phyloP scores from a whole-genome alignment of 225 moss, liverwort and hornwort species.

The Pseudisothecium myosuroides region DNA sequence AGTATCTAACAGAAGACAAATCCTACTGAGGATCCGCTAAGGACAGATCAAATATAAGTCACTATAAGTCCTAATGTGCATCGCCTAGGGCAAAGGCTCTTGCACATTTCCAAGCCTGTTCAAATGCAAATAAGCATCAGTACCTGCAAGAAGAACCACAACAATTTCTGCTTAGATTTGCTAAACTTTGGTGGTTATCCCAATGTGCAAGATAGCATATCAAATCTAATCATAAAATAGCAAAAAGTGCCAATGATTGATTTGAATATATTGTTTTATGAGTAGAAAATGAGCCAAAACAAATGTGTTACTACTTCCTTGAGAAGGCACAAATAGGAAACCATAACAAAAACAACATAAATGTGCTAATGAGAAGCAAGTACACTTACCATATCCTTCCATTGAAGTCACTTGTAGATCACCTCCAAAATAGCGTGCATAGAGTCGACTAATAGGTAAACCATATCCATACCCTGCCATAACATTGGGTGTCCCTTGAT shows the following conservation, averaged over 20 bases:
- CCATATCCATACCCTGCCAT: slow-evolving; percentile 97
- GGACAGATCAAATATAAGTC: not conserved
- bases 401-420: slow-evolving; percentile 85
- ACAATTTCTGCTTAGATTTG: not conserved
- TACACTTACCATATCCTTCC: slow-evolving; percentile 71
- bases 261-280: not conserved
- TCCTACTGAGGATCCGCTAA: not conserved
- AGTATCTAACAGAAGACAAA: not conserved
- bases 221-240: not conserved
- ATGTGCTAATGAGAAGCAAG: not conserved
- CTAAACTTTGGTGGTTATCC: not conserved
- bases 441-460: slow-evolving; percentile 76
- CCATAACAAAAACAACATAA: not conserved
- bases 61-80: not conserved
- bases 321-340: not conserved
- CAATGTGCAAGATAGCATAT: not conserved
- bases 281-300: not conserved
- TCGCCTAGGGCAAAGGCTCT: slow-evolving; percentile 67
- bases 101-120: slow-evolving; percentile 96
- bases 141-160: slow-evolving; percentile 45
- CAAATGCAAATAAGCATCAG: slow-evolving; percentile 93
- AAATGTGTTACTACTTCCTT: not conserved
- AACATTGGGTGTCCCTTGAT: slow-evolving; percentile 56
- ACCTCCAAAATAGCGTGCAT: slow-evolving; percentile 88
- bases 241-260: not conserved